Percentiles rank a stretch among this genome's conserved stretches.
Conservation (phyloP, 1,284 basidiomycete genomes). For the Trametes versicolor region DNA sequence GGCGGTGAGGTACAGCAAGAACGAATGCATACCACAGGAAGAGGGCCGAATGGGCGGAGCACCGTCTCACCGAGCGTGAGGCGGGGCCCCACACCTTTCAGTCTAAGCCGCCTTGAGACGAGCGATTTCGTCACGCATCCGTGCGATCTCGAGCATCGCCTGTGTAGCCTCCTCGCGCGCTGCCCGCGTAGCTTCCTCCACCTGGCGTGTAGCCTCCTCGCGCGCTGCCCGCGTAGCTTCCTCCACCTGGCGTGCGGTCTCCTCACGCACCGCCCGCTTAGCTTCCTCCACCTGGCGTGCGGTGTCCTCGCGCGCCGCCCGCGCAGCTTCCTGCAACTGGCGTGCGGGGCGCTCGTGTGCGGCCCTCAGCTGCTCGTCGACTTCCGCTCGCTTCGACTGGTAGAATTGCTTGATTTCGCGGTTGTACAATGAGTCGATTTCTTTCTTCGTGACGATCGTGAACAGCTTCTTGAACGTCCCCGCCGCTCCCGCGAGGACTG, state of each 20-base stretch:
- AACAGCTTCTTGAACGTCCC: slow-evolving; percentile 1
- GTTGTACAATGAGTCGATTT: neutral
- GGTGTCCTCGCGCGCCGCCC: too few species aligned
- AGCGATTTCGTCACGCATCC: neutral
- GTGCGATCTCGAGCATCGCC: neutral
- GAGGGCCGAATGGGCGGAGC: neutral
- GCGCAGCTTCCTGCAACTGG: neutral
- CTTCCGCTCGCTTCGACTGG: neutral
- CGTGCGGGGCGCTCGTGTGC: neutral
- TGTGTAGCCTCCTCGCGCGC: neutral
- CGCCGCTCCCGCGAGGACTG: neutral
- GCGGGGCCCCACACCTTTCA: neutral
- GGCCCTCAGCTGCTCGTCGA: neutral
- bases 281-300: neutral
- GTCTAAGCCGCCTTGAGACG: neutral
- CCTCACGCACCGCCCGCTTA: neutral
- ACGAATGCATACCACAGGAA: neutral
- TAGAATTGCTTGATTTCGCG: neutral
- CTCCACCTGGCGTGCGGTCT: neutral
- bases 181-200: neutral
- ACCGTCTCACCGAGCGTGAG: neutral
- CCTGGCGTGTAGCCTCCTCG: neutral
- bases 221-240: neutral
- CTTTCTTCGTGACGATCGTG: neutral
- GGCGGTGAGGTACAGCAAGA: neutral